A percentile compares a stretch with the other conserved stretches of the same genome.
Conservation (phyloP, 805 yeast genomes). For the Nakazawaea molendinolei region DNA sequence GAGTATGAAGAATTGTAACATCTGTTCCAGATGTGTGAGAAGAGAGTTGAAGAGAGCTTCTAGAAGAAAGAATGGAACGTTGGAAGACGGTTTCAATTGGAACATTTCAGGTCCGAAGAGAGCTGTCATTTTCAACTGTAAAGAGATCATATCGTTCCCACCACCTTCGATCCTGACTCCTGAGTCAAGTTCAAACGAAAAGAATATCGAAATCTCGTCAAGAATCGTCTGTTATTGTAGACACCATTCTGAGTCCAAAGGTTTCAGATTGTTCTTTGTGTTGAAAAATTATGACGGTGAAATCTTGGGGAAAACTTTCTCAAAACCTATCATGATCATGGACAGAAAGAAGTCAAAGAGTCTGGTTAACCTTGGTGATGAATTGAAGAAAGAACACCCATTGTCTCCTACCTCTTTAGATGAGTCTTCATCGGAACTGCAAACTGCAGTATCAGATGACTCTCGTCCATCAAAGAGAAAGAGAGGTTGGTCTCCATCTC, state of each 20-base stretch:
- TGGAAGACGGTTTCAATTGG: slow-evolving; percentile 73
- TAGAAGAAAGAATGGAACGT: slow-evolving; percentile 76
- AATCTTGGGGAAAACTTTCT: slow-evolving; percentile 64
- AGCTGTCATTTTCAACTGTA: slow-evolving; percentile 86
- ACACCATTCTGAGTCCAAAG: slow-evolving; percentile 85
- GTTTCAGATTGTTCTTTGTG: slow-evolving; percentile 69
- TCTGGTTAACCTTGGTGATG: not conserved
- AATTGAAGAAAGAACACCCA: slow-evolving; percentile 21
- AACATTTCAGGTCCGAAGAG: slow-evolving; percentile 66
- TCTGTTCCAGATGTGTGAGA: slow-evolving; percentile 84
- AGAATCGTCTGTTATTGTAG: slow-evolving; percentile 94
- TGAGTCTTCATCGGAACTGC: slow-evolving; percentile 51
- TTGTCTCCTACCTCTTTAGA: slow-evolving; percentile 60
- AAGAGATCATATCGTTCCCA: slow-evolving; percentile 75
- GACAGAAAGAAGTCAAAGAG: slow-evolving; percentile 75
- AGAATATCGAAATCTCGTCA: slow-evolving; percentile 46
- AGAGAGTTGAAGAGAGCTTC: slow-evolving; percentile 93
- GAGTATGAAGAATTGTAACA: slow-evolving; percentile 46
- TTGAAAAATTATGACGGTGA: slow-evolving; percentile 54
- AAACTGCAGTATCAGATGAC: slow-evolving; percentile 17
- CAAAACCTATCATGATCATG: slow-evolving; percentile 82
- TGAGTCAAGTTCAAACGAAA: slow-evolving; percentile 18
- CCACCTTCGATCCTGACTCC: slow-evolving; percentile 37
- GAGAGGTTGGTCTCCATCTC: slow-evolving; percentile 28
- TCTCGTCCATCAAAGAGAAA: slow-evolving; percentile 41